Percentiles rank a stretch among this genome's conserved stretches.
phyloP scores from a whole-genome alignment of 2,329 filamentous ascomycete genomes.

The Aureobasidium leucospermi region DNA sequence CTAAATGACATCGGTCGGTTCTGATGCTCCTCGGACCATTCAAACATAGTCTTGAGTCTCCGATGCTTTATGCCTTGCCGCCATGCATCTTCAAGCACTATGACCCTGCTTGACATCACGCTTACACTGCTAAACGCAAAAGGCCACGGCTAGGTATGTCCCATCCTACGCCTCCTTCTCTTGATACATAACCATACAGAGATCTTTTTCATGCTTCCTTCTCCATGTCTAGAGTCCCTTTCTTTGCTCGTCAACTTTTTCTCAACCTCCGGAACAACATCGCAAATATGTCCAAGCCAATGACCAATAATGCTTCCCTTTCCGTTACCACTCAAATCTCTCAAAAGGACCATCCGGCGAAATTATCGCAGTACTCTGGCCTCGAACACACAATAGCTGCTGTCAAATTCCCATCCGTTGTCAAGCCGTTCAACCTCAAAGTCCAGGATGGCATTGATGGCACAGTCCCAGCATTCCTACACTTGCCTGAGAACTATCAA shows the following conservation, averaged over 20 bases:
- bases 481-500: conserved; percentile 17
- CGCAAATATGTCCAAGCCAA: conserved; percentile 3
- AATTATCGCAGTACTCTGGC: conserved; percentile 14
- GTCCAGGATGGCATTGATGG: conserved; percentile 18
- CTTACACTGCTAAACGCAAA: neutral
- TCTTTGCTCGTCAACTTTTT: conserved; percentile 1
- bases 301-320: conserved; percentile 10
- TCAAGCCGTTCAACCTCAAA: conserved; percentile 17
- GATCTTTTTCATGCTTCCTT: neutral
- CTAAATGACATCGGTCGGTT: no score
- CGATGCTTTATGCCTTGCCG: neutral
- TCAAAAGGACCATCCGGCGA: conserved; percentile 1
- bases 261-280: conserved; percentile 2
- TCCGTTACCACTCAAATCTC: conserved; percentile 5
- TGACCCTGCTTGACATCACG: conserved; percentile 8
- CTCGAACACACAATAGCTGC: conserved; percentile 16
- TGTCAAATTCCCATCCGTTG: neutral
- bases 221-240: neutral
- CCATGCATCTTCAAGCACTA: neutral
- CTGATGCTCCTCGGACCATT: no score
- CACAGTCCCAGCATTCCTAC: conserved; percentile 19
- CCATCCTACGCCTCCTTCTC: neutral
- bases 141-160: neutral
- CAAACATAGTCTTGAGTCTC: neutral
- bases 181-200: neutral